Evolutionary conservation across 495 filamentous ascomycete genomes (phyloP).

Genomic region (Penicillium mononematosum): DNA sequence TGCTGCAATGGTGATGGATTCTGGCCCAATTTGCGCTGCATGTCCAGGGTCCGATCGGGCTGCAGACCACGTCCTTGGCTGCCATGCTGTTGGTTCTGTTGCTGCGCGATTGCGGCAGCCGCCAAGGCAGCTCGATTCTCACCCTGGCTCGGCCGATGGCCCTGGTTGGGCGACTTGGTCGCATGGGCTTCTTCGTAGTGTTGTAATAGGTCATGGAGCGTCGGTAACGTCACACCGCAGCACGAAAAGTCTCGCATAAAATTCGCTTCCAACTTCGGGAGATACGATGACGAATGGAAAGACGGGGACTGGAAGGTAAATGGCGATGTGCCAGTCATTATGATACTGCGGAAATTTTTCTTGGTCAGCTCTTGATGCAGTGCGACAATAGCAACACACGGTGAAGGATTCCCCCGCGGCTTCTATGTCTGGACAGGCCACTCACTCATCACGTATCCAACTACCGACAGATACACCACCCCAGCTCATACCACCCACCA

Average conservation of each 20-base stretch:
- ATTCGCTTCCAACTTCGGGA: slow-evolving; percentile 94
- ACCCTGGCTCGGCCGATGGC: slow-evolving; percentile 54
- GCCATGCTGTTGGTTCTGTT: slow-evolving; percentile 53
- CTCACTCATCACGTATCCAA: slow-evolving; percentile 98
- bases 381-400: slow-evolving; percentile 24
- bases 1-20: slow-evolving; percentile 42
- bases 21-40: slow-evolving; percentile 47
- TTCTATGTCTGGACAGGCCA: slow-evolving; percentile 28
- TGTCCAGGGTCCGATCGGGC: slow-evolving; percentile 42
- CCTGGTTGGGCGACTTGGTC: slow-evolving; percentile 57
- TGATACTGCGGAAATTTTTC: slow-evolving; percentile 61
- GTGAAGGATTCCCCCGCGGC: slow-evolving; percentile 3
- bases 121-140: slow-evolving; percentile 58
- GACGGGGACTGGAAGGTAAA: slow-evolving; percentile 89
- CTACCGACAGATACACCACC: slow-evolving; percentile 94
- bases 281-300: slow-evolving; percentile 94
- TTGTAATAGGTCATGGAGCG: slow-evolving; percentile 89
- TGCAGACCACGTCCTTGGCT: slow-evolving; percentile 42
- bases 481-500: slow-evolving; percentile 95
- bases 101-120: slow-evolving; percentile 54
- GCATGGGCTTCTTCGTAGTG: slow-evolving; percentile 96
- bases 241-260: slow-evolving; percentile 96
- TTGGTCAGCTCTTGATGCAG: slow-evolving; percentile 30
- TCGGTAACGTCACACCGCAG: slow-evolving; percentile 82
- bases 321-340: slow-evolving; percentile 95